phyloP scores from a whole-genome alignment of 83 land plant species.

The Thuja plicata region DNA sequence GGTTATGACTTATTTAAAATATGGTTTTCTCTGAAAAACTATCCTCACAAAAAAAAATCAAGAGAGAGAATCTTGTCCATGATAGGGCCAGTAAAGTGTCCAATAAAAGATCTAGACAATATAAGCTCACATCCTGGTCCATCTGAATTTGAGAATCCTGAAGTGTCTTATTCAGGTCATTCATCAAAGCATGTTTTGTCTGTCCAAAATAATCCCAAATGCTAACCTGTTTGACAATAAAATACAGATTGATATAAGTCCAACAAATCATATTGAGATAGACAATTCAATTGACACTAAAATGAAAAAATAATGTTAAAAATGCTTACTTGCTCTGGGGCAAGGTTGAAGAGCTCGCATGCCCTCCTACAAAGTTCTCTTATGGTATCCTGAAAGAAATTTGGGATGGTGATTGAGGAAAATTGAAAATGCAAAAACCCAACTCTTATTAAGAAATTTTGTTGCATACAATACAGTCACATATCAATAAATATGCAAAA shows the following conservation, averaged over 20 bases:
- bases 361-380: constrained; percentile 75
- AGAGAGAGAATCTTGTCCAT: neutral
- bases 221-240: constrained; percentile 43
- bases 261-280: constrained; percentile 10
- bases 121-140: constrained; percentile 77
- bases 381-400: constrained; percentile 70
- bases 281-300: neutral
- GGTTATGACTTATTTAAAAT: neutral
- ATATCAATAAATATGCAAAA: neutral
- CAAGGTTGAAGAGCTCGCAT: constrained; percentile 69
- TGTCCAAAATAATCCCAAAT: constrained; percentile 86
- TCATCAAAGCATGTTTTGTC: constrained; percentile 75
- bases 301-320: neutral
- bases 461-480: neutral
- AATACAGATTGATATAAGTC: constrained; percentile 1
- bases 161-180: constrained; percentile 73
- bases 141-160: constrained; percentile 84
- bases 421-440: neutral
- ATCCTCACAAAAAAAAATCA: neutral
- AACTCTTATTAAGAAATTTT: neutral
- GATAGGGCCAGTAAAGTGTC: neutral
- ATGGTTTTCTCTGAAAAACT: neutral
- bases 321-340: constrained; percentile 59
- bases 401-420: neutral
- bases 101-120: neutral